A percentile compares a stretch with the other conserved stretches of the same genome.
Evolutionary conservation across 441 rosid genomes (phyloP).

Genomic region (Gossypium schwendimanii): DNA sequence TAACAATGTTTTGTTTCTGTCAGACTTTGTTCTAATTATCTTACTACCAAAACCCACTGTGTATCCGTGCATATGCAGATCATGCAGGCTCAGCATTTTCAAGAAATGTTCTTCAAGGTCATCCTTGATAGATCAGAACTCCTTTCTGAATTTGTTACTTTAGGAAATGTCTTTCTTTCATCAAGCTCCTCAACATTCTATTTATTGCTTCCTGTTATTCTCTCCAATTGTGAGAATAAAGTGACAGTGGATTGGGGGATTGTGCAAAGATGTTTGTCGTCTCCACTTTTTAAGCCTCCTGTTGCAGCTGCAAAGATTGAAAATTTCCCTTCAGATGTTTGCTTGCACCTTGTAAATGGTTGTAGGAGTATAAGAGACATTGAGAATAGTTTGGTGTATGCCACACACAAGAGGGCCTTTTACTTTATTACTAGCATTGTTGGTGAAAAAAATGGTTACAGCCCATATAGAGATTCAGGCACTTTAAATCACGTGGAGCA

Average conservation of each 20-base stretch:
- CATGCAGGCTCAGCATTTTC: constrained; percentile 55
- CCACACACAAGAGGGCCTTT: constrained; percentile 47
- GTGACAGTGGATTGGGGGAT: constrained; percentile 63
- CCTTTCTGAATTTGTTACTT: constrained; percentile 42
- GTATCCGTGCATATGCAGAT: constrained; percentile 45
- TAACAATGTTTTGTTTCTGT: constrained; percentile 19
- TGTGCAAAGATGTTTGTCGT: constrained; percentile 62
- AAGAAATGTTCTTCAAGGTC: constrained; percentile 76
- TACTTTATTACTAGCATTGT: constrained; percentile 51
- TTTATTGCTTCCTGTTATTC: constrained; percentile 71
- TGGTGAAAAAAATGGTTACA: constrained; percentile 41
- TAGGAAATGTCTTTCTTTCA: constrained; percentile 39
- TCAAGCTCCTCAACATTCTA: constrained; percentile 53
- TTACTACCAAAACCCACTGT: constrained; percentile 10
- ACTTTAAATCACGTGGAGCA: constrained; percentile 42
- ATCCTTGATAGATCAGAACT: constrained; percentile 65
- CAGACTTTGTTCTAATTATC: constrained; percentile 12
- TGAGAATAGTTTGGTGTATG: constrained; percentile 66
- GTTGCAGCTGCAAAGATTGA: constrained; percentile 23
- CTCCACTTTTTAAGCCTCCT: constrained; percentile 63
- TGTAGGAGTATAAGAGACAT: constrained; percentile 42
- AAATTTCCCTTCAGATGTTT: constrained; percentile 22
- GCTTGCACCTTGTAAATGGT: constrained; percentile 68
- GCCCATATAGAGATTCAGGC: constrained; percentile 37
- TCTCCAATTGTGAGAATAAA: constrained; percentile 23